Evolutionary conservation across 331 rosid genomes (phyloP), one percentile per base, ranked within the genome.

Genomic region (Ulmus americana): DNA sequence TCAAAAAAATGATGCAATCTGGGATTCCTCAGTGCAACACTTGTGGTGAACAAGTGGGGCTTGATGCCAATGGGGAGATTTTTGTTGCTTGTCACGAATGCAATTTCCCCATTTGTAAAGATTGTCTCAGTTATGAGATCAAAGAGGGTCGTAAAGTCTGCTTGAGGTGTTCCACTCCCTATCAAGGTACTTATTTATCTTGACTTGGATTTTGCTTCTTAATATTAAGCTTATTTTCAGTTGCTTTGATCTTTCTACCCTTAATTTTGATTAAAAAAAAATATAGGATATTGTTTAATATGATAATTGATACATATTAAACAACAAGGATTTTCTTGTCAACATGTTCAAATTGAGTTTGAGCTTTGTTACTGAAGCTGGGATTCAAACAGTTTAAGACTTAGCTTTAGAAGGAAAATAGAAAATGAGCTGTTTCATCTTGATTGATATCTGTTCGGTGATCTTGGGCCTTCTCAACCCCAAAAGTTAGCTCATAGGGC

Each of bases 1-100:
- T 40, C 10, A 66, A 14, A 64, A 20, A 74, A 55, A 92, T 94
- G 97, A 89, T 94, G 97, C 88, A 85, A 45, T 79, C 98, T 44
- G 89, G 78, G 66, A 77, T 77, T 79, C 95, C 85, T 45, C 39
- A 77, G 13, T 94, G 98, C 89, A 79, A 77, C 69, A 81, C 85
- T 39, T 94, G 98, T 45, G 97, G 98, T 67, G 97, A 86, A 52
- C 84, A 78, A 67, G 81, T 90, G 7, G 95, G 90, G n/a, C 5
- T 74, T 71, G 84, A 84, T 74, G 86, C 83, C 66, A 86, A 83
- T 77, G 95, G 90, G 2, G 90, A 94, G 57, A 74, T 77, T 53
- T 89, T 94, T 65, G 87, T 89, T 76, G 95, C 88, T 44, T 94
- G 98, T 70, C 95, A 87, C 56, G 90, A 77, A 15, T 94, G 98